Conservation (phyloP, 352 stramenopile genomes). For the Halophytophthora batemanensis region DNA sequence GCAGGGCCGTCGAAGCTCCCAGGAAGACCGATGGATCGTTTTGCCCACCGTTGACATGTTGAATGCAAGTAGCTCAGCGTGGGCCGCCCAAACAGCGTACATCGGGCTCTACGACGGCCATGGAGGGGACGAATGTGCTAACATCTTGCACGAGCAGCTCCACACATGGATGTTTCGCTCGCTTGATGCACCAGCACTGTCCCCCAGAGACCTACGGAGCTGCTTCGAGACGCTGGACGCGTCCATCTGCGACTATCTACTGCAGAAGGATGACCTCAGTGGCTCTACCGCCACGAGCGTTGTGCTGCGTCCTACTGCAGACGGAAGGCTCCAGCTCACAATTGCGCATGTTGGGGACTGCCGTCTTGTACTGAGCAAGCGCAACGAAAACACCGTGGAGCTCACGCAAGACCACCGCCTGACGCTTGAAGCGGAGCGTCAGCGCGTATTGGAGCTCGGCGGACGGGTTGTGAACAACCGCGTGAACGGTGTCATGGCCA, state of each 20-base stretch:
- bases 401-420: constrained; percentile 75
- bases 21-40: constrained; percentile 73
- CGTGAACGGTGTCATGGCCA: constrained; percentile 82
- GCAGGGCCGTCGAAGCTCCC: constrained; percentile 61
- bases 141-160: constrained; percentile 73
- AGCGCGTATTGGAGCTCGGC: constrained; percentile 51
- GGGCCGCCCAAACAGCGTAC: constrained; percentile 36
- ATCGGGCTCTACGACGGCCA: constrained; percentile 85
- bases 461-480: constrained; percentile 77
- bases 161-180: constrained; percentile 61
- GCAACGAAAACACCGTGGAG: constrained; percentile 34
- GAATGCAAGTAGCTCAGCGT: constrained; percentile 16
- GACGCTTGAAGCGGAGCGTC: constrained; percentile 39
- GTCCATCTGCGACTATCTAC: constrained; percentile 65
- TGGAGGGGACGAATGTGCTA: constrained; percentile 64
- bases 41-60: constrained; percentile 32
- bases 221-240: constrained; percentile 66
- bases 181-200: constrained; percentile 22
- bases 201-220: constrained; percentile 27
- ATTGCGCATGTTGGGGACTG: constrained; percentile 79
- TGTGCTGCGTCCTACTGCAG: constrained; percentile 26
- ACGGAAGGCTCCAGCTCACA: constrained; percentile 22
- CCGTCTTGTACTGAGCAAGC: constrained; percentile 49
- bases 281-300: constrained; percentile 76
- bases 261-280: constrained; percentile 69